Conservation (phyloP, 768 basidiomycete genomes). For the Suillus subaureus region DNA sequence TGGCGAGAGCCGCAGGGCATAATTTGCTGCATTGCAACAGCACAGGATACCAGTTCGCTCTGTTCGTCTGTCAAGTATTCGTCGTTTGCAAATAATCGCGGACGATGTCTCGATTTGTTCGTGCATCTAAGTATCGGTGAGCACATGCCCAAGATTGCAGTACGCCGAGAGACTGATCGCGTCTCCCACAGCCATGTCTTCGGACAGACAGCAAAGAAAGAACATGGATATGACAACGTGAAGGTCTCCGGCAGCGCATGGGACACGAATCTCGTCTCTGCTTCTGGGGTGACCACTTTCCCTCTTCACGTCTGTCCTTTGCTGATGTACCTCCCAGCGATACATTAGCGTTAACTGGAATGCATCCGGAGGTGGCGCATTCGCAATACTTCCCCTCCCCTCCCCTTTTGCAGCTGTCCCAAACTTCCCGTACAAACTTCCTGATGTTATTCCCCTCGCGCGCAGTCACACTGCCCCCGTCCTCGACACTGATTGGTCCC, state of each 20-base stretch:
- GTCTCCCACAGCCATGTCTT: conserved; percentile 75
- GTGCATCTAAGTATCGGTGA: conserved; percentile 85
- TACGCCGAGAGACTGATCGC: conserved; percentile 11
- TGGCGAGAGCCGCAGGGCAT: not conserved
- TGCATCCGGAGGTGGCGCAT: conserved; percentile 89
- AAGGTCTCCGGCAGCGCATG: conserved; percentile 89
- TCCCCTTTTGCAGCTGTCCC: conserved; percentile 61
- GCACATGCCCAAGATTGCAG: conserved; percentile 24
- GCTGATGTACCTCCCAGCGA: conserved; percentile 42
- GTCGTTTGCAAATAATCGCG: conserved; percentile 2
- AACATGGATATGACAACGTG: conserved; percentile 77
- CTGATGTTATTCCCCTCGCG: conserved; percentile 90
- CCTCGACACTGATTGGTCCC: conserved; percentile 96
- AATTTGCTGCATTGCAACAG: conserved; percentile 1
- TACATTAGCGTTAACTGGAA: conserved; percentile 97
- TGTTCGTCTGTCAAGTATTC: not conserved
- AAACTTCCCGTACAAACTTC: conserved; percentile 74
- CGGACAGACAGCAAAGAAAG: conserved; percentile 85
- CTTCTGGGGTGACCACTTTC: conserved; percentile 64
- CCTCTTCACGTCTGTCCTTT: conserved; percentile 14
- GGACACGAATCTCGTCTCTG: conserved; percentile 93
- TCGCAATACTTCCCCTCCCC: conserved; percentile 88
- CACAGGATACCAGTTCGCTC: not conserved
- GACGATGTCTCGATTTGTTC: conserved; percentile 82
- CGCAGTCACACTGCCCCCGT: conserved; percentile 83